Evolutionary conservation across 179 eudicot species (phyloP).

Genomic region (Silene noctiflora): DNA sequence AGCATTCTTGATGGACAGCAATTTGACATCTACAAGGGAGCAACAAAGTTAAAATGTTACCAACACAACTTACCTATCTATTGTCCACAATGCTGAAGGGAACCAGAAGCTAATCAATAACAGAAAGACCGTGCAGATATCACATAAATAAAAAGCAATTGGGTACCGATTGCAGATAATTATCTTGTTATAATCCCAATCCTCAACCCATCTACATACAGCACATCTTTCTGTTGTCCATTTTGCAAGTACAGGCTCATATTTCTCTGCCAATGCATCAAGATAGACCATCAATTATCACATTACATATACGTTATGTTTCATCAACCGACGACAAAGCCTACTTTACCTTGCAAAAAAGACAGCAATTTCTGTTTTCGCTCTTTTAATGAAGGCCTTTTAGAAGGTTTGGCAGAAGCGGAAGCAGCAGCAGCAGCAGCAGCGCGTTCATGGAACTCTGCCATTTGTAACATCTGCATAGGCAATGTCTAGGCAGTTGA

Average conservation of each 20-base stretch:
- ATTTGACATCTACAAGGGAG: constrained; percentile 72
- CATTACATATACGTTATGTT: constrained; percentile 4
- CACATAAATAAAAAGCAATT: neutral
- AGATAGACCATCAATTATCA: constrained; percentile 9
- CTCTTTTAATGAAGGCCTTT: constrained; percentile 77
- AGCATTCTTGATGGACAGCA: constrained; percentile 98
- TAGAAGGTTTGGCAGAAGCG: constrained; percentile 68
- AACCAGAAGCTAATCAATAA: neutral
- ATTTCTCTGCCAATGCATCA: constrained; percentile 59
- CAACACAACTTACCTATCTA: neutral
- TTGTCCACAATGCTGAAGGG: constrained; percentile 1
- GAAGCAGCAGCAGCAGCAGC: constrained; percentile 41
- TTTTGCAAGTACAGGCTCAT: constrained; percentile 83
- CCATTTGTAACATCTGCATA: constrained; percentile 89
- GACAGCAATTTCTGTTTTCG: constrained; percentile 84
- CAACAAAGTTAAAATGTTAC: constrained; percentile 5
- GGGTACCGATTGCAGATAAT: constrained; percentile 84
- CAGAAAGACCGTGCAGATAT: neutral
- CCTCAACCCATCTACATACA: constrained; percentile 99
- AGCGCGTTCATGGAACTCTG: constrained; percentile 68
- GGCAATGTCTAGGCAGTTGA: constrained; percentile 16
- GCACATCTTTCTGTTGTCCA: constrained; percentile 99
- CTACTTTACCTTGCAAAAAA: constrained; percentile 71
- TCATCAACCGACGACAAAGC: neutral
- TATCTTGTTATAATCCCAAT: constrained; percentile 98